phyloP scores from a whole-genome alignment of 139 green algal genomes.

The Pedinophyceae sp. region DNA sequence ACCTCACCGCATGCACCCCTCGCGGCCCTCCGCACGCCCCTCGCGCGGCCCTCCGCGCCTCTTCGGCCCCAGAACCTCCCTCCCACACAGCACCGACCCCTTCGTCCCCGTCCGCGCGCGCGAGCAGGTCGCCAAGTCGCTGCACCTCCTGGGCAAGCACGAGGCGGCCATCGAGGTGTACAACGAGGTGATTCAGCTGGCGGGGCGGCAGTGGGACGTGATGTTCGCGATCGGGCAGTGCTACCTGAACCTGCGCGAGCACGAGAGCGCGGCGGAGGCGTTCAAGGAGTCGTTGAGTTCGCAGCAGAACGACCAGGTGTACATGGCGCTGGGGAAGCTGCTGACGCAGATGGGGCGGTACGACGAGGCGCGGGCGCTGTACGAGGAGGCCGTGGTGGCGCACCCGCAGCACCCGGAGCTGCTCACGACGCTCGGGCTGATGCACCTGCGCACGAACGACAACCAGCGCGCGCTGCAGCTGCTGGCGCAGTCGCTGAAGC shows the following conservation, averaged over 20 bases:
- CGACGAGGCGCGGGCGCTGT: constrained; percentile 10
- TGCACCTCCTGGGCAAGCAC: constrained; percentile 58
- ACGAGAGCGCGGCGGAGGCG: neutral
- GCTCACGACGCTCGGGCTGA: constrained; percentile 50
- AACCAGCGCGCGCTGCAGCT: constrained; percentile 48
- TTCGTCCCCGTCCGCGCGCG: neutral
- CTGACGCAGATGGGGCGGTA: constrained; percentile 7
- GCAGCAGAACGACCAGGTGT: constrained; percentile 6
- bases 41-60: neutral
- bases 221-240: constrained; percentile 56
- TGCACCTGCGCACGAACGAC: constrained; percentile 53
- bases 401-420: constrained; percentile 55
- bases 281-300: neutral
- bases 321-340: constrained; percentile 45
- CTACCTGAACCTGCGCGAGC: constrained; percentile 31
- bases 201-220: constrained; percentile 52
- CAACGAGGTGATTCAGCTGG: constrained; percentile 45
- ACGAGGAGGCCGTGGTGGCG: constrained; percentile 37
- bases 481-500: constrained; percentile 37
- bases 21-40: neutral
- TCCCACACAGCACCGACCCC: no score
- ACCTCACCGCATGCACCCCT: neutral
- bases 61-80: neutral
- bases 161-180: constrained; percentile 53
- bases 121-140: constrained; percentile 41